Conservation (phyloP, 2,329 filamentous ascomycete genomes). For the Harringtonia lauricola region DNA sequence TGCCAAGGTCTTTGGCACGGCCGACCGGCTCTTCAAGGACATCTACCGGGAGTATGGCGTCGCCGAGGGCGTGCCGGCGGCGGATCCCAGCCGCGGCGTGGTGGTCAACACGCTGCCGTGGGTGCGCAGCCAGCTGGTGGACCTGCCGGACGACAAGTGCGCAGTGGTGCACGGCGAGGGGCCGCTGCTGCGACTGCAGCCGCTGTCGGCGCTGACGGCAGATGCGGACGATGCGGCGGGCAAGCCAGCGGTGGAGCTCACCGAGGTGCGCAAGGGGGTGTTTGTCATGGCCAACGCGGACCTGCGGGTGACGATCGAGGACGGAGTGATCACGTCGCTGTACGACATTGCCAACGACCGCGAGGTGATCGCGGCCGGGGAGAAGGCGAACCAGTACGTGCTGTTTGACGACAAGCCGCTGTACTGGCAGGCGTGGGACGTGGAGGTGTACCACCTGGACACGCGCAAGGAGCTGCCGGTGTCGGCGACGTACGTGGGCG, state of each 20-base stretch:
- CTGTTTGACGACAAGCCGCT: slow-evolving; percentile 95
- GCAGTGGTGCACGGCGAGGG: slow-evolving; percentile 48
- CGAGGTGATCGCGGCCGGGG: slow-evolving; percentile 63
- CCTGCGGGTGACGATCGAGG: slow-evolving; percentile 59
- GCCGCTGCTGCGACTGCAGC: slow-evolving; percentile 37
- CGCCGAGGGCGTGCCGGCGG: slow-evolving; percentile 41
- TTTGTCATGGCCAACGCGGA: slow-evolving; percentile 75
- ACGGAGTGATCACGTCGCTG: slow-evolving; percentile 74
- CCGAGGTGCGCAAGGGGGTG: slow-evolving; percentile 43
- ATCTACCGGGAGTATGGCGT: slow-evolving; percentile 59
- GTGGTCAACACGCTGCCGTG: slow-evolving; percentile 83
- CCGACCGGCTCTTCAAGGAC: slow-evolving; percentile 58
- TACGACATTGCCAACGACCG: slow-evolving; percentile 63
- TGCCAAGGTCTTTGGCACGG: slow-evolving; percentile 67
- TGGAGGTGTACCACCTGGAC: slow-evolving; percentile 90
- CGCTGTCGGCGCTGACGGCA: slow-evolving; percentile 32
- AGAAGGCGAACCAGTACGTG: slow-evolving; percentile 82
- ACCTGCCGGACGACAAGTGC: slow-evolving; percentile 41
- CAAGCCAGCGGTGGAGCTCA: slow-evolving; percentile 39
- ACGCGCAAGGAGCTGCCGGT: slow-evolving; percentile 67
- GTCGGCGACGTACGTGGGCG: slow-evolving; percentile 58
- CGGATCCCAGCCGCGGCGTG: no score
- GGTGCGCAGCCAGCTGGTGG: slow-evolving; percentile 64
- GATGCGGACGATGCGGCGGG: not conserved
- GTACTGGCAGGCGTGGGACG: slow-evolving; percentile 97